Percentiles rank a stretch among this genome's conserved stretches.
phyloP scores from a whole-genome alignment of 2,329 filamentous ascomycete genomes.

The Raffaelea deltoideospora region DNA sequence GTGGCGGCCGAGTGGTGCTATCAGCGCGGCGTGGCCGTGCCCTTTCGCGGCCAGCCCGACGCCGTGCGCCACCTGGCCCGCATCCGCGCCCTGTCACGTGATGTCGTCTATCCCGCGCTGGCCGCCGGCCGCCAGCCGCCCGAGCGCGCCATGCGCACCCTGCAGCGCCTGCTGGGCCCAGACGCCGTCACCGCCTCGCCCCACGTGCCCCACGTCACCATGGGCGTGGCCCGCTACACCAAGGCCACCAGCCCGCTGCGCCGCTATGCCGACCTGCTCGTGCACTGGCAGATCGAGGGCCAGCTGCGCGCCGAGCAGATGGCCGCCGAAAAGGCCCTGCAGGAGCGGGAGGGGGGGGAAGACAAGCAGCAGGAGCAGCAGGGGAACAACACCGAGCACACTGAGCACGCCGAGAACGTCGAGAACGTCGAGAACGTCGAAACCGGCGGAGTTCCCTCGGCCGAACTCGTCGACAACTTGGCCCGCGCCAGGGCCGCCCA shows the following conservation, averaged over 20 bases:
- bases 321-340: background rate
- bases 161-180: conserved; percentile 28
- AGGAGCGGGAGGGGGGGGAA: too few relatives aligned
- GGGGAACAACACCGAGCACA: background rate
- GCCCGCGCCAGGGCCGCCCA: too few relatives aligned
- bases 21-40: conserved; percentile 40
- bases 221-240: conserved; percentile 45
- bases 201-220: conserved; percentile 37
- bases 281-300: conserved; percentile 52
- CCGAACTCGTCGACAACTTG: too few relatives aligned
- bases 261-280: conserved; percentile 45
- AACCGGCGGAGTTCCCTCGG: too few relatives aligned
- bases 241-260: conserved; percentile 54
- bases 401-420: too few relatives aligned
- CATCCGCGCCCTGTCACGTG: conserved; percentile 21
- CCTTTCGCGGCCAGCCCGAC: conserved; percentile 38
- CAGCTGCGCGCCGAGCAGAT: conserved; percentile 31
- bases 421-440: too few relatives aligned
- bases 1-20: conserved; percentile 46
- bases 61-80: conserved; percentile 20
- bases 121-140: conserved; percentile 17
- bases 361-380: background rate
- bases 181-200: conserved; percentile 37
- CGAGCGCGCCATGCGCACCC: conserved; percentile 15
- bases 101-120: conserved; percentile 24